These are phyloP conservation scores for Chlamydomonas schloesseri DNA, from an alignment of 139 green algal genomes.

Conservation along the genomic window DNA sequence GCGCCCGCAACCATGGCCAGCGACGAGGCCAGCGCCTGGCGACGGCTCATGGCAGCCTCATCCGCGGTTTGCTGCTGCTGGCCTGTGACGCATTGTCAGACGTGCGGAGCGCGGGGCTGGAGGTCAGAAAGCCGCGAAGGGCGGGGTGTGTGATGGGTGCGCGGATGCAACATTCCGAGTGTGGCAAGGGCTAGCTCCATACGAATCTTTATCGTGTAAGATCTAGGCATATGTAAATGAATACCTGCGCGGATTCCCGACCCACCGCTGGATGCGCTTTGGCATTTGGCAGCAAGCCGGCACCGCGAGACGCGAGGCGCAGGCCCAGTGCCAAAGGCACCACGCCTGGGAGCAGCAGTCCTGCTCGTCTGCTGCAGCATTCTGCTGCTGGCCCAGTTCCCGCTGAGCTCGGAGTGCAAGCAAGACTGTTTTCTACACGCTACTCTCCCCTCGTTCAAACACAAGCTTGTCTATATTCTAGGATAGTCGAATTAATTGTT, in stretches of 20 bases:
- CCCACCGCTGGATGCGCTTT: not conserved
- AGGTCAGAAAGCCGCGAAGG: no score
- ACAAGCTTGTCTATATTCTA: no score
- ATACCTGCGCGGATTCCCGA: not conserved
- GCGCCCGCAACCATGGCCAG: conserved; percentile 19
- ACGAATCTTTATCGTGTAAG: no score
- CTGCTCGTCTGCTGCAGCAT: not conserved
- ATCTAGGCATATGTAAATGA: not conserved
- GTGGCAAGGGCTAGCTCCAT: no score
- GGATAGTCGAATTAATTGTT: no score
- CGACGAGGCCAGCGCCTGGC: conserved; percentile 9
- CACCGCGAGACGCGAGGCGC: not conserved
- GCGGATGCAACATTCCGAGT: no score
- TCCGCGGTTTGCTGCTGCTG: not conserved
- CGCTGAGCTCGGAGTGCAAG: no score
- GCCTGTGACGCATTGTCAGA: not conserved
- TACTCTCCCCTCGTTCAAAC: no score
- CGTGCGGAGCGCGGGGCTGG: no score
- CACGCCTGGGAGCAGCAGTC: not conserved
- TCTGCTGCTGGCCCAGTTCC: not conserved
- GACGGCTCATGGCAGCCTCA: not conserved
- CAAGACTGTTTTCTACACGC: no score
- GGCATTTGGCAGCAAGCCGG: not conserved
- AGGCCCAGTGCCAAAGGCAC: not conserved
- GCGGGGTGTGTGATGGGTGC: no score